Base-by-base conservation (phyloP, 768 basidiomycete genomes). In the Leucocoprinus birnbaumii region DNA sequence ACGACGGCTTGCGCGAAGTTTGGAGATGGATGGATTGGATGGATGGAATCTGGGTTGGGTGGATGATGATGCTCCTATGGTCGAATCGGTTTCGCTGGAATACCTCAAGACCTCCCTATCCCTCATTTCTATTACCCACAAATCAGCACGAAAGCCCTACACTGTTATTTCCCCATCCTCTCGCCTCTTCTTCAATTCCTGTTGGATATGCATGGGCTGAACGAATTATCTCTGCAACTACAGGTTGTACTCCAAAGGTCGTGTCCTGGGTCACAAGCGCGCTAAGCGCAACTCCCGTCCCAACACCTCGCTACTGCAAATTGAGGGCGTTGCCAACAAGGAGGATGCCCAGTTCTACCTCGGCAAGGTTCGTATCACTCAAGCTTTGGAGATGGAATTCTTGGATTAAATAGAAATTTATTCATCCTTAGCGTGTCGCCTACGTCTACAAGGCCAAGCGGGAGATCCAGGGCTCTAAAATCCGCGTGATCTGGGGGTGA, bases 401-500 rank as follows among this genome's bases (percentile, higher is more conserved):
- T 35, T 45, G 27, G 24, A 37, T 31, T 58, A 31, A 35, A 18
- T 22, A 41, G 57, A 38, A 42, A 49, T 34, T 22, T 7, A 46
- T 44, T 47, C 56, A 48, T 41, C 38, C 40, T 21, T 64, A 97
- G 94, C 91, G 96, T 64, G 83, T 99, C 60, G 97, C 97, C 57
- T 99, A 88, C 75, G 94, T 99, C 63, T 99, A 99, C 87, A 90
- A 88, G 71, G 96, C 94, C 58, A 94, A 97, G 82, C 82, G 85
- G 72, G 91, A 93, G 75, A 84, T 96, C 62, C 87, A 87, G 72
- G 97, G 97, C 57, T 91, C 93, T 63, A 94, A 95, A 75, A 79
- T 98, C 68, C 91, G 97, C 63, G 93, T 98, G 60, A 98, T 98
- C 80, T 98, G 94, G 94, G 97, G 95, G 91, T 92, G 65, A 67